phyloP scores from a whole-genome alignment of 371 early-diverging fungal genomes.

The Rhizopus arrhizus region DNA sequence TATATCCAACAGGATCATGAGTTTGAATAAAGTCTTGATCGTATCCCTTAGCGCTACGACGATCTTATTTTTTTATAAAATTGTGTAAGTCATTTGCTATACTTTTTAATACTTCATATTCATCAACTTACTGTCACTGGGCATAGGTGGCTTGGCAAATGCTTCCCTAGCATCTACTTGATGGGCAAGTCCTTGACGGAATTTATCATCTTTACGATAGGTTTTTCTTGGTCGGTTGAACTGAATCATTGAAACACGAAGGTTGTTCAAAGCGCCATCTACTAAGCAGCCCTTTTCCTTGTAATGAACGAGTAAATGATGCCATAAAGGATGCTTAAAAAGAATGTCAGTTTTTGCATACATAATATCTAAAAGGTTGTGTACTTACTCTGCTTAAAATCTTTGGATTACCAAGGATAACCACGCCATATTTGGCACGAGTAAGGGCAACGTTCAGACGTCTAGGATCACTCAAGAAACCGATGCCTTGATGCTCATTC shows the following conservation, averaged over 20 bases:
- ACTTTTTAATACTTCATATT: background rate
- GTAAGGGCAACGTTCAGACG: constrained; percentile 98
- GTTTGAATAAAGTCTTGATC: constrained; percentile 63
- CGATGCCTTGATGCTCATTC: constrained; percentile 97
- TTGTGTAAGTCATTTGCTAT: background rate
- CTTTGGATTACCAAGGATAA: constrained; percentile 96
- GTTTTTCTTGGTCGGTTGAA: constrained; percentile 76
- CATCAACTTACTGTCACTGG: constrained; percentile 45
- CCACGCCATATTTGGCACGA: constrained; percentile 93
- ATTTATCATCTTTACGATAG: constrained; percentile 64
- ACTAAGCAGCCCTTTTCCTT: constrained; percentile 90
- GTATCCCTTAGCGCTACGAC: constrained; percentile 50
- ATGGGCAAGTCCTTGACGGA: constrained; percentile 68
- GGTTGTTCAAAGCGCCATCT: constrained; percentile 91
- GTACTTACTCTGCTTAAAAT: constrained; percentile 77
- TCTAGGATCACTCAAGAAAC: constrained; percentile 96
- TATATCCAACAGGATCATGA: constrained; percentile 61
- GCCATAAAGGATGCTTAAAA: constrained; percentile 88
- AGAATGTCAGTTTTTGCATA: background rate
- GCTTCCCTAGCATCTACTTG: constrained; percentile 71
- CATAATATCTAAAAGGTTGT: background rate
- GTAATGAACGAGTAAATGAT: constrained; percentile 91
- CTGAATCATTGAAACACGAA: constrained; percentile 85
- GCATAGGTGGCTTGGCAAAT: constrained; percentile 63
- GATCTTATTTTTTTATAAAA: constrained; percentile 31